Evolutionary conservation across 2,329 filamentous ascomycete genomes (phyloP).

Genomic region (Talaromyces sp.): DNA sequence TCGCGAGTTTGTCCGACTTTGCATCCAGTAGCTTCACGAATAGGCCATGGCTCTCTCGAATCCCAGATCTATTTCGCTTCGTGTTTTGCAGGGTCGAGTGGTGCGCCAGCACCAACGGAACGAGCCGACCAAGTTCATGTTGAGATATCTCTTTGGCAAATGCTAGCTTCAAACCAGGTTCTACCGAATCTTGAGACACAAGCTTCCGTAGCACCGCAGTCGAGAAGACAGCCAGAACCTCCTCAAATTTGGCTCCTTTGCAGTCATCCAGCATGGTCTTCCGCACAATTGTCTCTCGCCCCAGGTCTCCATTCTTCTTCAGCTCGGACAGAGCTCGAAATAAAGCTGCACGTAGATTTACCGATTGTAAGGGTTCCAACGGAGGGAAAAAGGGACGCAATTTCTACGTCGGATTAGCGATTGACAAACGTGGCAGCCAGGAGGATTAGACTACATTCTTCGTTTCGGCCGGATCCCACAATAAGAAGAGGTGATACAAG

Average conservation of each 20-base stretch:
- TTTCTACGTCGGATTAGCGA: conserved; percentile 53
- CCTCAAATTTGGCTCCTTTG: conserved; percentile 83
- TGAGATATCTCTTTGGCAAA: conserved; percentile 40
- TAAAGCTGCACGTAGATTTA: conserved; percentile 80
- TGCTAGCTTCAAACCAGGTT: conserved; percentile 50
- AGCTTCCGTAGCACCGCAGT: conserved; percentile 72
- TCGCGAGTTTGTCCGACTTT: conserved; percentile 55
- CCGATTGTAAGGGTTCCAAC: conserved; percentile 80
- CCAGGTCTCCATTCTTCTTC: conserved; percentile 81
- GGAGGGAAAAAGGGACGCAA: conserved; percentile 87
- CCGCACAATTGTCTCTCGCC: conserved; percentile 72
- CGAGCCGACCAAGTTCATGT: conserved; percentile 41
- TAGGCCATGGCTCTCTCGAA: conserved; percentile 54
- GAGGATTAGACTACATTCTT: conserved; percentile 39
- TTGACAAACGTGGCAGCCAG: neutral
- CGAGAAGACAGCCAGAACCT: conserved; percentile 78
- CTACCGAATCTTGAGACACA: conserved; percentile 40
- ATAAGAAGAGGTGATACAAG: conserved; percentile 76
- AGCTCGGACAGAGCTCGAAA: conserved; percentile 75
- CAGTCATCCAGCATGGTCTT: conserved; percentile 98
- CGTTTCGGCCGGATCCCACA: conserved; percentile 76
- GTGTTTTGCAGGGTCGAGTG: conserved; percentile 59
- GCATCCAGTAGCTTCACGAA: conserved; percentile 61
- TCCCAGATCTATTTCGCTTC: conserved; percentile 56
- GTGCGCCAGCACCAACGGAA: conserved; percentile 68